Evolutionary conservation across 257 asterid species (phyloP).

Genomic region (Scutellaria minor): DNA sequence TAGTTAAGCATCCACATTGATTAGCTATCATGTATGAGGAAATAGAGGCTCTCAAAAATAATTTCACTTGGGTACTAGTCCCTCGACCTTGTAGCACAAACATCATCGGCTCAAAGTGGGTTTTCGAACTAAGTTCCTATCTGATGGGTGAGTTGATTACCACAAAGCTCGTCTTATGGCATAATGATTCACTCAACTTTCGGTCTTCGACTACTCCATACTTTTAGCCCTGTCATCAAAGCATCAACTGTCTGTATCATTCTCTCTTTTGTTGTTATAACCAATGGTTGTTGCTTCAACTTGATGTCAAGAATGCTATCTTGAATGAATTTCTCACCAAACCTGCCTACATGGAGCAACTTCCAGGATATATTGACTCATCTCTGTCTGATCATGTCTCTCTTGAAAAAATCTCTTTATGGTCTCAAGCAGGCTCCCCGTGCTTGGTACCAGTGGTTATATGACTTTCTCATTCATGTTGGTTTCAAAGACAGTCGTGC

Average conservation of each 20-base stretch:
- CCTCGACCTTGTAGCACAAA: background rate
- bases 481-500: background rate
- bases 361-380: background rate
- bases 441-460: background rate
- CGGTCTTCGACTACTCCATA: background rate
- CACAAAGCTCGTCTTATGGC: background rate
- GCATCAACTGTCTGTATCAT: background rate
- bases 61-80: background rate
- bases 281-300: background rate
- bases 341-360: background rate
- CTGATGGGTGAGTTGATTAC: background rate
- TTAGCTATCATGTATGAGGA: background rate
- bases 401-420: background rate
- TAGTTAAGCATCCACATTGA: background rate
- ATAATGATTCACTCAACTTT: background rate
- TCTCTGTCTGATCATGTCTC: background rate
- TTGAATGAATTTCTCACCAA: no score
- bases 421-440: background rate
- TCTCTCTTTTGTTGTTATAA: background rate
- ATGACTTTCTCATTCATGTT: background rate
- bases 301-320: background rate
- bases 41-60: no score
- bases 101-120: background rate
- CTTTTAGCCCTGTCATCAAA: background rate
- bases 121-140: no score